Conservation (phyloP, 139 green algal species). For the Chlamydomonas sp. region DNA sequence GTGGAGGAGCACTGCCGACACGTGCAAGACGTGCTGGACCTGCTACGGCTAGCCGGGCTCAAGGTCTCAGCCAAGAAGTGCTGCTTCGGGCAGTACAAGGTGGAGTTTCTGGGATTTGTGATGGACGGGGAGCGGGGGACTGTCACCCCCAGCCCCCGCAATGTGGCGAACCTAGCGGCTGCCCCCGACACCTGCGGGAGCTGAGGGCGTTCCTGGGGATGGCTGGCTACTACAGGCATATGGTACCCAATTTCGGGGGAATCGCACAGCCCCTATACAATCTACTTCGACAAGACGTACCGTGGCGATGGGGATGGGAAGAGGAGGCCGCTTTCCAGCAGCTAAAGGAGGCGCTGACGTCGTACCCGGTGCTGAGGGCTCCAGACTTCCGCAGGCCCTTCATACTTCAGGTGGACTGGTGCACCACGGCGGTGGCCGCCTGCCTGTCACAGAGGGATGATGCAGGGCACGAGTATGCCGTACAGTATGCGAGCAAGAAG, state of each 20-base stretch:
- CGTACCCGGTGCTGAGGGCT: not conserved
- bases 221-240: not conserved
- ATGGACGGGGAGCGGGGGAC: not conserved
- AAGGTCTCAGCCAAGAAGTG: constrained; percentile 4
- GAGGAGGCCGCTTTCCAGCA: not conserved
- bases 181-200: not conserved
- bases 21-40: not conserved
- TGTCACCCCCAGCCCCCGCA: not conserved
- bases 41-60: not conserved
- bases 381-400: not conserved
- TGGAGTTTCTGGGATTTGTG: not conserved
- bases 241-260: not conserved
- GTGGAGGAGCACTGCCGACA: not conserved
- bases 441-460: constrained; percentile 5
- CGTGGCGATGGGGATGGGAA: not conserved
- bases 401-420: not conserved
- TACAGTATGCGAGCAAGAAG: constrained; percentile 13
- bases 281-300: not conserved
- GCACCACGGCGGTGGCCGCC: not conserved
- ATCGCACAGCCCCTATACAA: not conserved
- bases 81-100: not conserved
- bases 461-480: not conserved
- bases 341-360: not conserved
- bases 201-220: not conserved
- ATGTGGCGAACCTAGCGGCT: not conserved